These are phyloP conservation scores for Letharia lupina DNA, from an alignment of 495 filamentous ascomycete genomes.

Conservation along the genomic window DNA sequence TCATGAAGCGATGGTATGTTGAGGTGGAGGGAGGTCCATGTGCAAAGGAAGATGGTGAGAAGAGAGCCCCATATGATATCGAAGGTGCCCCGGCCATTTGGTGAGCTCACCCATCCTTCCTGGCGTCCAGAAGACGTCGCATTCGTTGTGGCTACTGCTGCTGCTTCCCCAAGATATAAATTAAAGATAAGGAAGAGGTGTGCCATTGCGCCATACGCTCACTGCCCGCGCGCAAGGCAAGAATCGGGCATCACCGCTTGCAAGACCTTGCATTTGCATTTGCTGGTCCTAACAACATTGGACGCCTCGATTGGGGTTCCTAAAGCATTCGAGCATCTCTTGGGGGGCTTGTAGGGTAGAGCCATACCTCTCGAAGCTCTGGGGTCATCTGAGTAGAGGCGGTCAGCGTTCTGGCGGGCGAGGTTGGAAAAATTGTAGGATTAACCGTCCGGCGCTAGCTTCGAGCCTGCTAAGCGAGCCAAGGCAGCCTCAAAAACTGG, in stretches of 20 bases:
- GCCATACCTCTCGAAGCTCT: not conserved
- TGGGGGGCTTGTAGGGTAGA: not conserved
- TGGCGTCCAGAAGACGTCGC: constrained; percentile 17
- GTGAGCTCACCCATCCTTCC: constrained; percentile 27
- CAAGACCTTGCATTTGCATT: not conserved
- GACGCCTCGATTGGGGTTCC: not conserved
- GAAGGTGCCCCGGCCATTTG: constrained; percentile 27
- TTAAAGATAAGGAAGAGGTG: constrained; percentile 1
- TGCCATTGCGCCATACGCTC: constrained; percentile 15
- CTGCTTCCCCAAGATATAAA: constrained; percentile 11
- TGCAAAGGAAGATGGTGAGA: constrained; percentile 31
- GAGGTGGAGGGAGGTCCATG: constrained; percentile 28
- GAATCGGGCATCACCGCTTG: constrained; percentile 10
- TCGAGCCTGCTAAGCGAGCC: not conserved
- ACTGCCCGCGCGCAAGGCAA: constrained; percentile 3
- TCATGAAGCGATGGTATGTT: constrained; percentile 27
- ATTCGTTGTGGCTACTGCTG: constrained; percentile 16
- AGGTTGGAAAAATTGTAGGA: not conserved
- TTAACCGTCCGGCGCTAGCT: not conserved
- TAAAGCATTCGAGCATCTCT: not conserved
- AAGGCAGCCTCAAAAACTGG: not conserved
- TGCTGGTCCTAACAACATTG: not conserved
- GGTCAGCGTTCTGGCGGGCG: not conserved
- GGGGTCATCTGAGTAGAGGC: not conserved
- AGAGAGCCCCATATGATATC: constrained; percentile 29